Base-by-base conservation (phyloP, 2,329 filamentous ascomycete genomes). In the Pestalotiopsis sp. region DNA sequence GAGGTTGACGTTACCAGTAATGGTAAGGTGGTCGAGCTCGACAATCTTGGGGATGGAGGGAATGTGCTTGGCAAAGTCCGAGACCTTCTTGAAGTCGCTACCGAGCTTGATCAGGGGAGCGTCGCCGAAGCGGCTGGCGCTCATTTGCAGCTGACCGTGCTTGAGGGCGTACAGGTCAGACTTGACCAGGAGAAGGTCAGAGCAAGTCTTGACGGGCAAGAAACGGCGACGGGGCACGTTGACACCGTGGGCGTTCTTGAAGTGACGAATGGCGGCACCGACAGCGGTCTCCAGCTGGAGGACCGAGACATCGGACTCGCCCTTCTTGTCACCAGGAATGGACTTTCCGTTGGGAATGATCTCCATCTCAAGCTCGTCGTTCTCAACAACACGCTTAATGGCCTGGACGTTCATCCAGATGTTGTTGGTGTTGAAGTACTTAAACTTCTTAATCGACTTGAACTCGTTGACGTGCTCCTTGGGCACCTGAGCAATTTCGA, bases 351-450 rank as follows among this genome's bases (percentile, higher is more conserved):
- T 99, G 82, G 96, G 95, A 77, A 99, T 99, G 81, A 99, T 99
- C 86, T 99, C 96, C 93, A 99, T 97, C 85, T 95, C 93, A 67
- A 99, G 91, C 87, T 98, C 95, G 82, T 97, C 94, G 83, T 97
- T 94, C 90, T 98, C 96, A 7, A 99, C 96, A 67, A 99, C 94
- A 70, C 96, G 95, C 92, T 98, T 98, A 85, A 99, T 93, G 75
- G 96, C 96, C 81, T 93, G 91, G 77, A 98, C 89, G 86, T 97
- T 97, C 88, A 99, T 93, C 96, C 96, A 99, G 85, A 99, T 98
- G 90, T 99, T 99, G 93, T 99, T 99, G 84, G 96, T 99, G 91
- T 99, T 99, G 92, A 99, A 99, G 91, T 99, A 99, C 90, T 97
- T 98, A 92, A 99, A 99, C 90, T 99, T 99, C 92, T 99, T 99